Base-by-base conservation (phyloP, 345 rosid species). In the Eucalyptus cloeziana region DNA sequence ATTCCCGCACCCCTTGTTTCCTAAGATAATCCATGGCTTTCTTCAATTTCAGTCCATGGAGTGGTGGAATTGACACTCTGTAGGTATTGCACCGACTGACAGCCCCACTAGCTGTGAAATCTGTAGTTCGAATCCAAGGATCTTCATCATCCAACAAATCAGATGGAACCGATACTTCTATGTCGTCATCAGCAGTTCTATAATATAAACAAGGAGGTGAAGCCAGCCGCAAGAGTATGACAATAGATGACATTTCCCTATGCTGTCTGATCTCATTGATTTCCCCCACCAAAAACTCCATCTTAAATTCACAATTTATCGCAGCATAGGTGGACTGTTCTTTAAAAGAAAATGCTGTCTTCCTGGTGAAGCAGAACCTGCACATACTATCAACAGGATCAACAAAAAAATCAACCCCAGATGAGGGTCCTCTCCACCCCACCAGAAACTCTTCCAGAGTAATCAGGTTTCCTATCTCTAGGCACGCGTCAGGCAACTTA, bases 101-200 rank as follows among this genome's bases (percentile, higher is more conserved):
- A 60, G 98, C 97, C 31, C 99, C 96, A 88, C 94, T 92, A 40
- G 91, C 91, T 3, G 98, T 95, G 89, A 96, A 95, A 94, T 96
- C 99, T 45, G 98, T 96, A 56, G 99, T 96, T 86, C 96, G 92
- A 88, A 97, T 96, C 99, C 99, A 97, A 89, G 99, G 99, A 89
- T 97, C 99, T 90, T 97, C 99, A 90, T 97, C 99, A 91, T 97
- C 99, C 91, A 97, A 91, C 91, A 96, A 86, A 90, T 96, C 97
- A 80, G 88, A 92, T 30, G 97, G 93, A 67, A 92, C 94, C 7
- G 91, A 87, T 44, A 90, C 94, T 83, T 94, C 88, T 17, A 95
- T 91, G 62, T 96, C 96, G 89, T 97, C 99, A 90, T 96, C 96
- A 7, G 97, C 98, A 79, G 99, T 96, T 92, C 99, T 92, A 87